These are phyloP conservation scores for Penicillium taxi DNA, from an alignment of 495 filamentous ascomycete genomes.

Conservation along the genomic window DNA sequence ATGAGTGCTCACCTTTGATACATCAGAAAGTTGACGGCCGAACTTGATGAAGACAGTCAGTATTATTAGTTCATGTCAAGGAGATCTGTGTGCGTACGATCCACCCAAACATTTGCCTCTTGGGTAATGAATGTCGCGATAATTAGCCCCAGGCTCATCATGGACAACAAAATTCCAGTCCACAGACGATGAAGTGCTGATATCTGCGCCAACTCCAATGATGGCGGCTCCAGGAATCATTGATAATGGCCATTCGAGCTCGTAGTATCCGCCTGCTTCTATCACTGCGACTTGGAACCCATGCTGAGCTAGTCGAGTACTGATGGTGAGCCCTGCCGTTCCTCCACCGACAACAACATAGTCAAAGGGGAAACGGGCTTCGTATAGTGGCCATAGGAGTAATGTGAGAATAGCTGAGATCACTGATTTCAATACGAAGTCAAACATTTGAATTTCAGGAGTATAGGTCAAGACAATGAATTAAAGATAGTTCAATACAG, in stretches of 20 bases:
- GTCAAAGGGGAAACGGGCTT: no score
- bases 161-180: constrained; percentile 45
- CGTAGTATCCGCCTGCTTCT: constrained; percentile 54
- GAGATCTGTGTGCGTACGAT: constrained; percentile 22
- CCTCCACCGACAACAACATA: constrained; percentile 49
- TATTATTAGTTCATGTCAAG: not conserved
- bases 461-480: no score
- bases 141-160: constrained; percentile 22
- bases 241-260: constrained; percentile 34
- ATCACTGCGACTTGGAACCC: constrained; percentile 37
- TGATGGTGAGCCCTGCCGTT: constrained; percentile 42
- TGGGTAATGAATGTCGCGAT: constrained; percentile 33
- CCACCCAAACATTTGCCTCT: constrained; percentile 33
- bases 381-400: no score
- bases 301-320: constrained; percentile 35
- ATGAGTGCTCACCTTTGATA: constrained; percentile 24
- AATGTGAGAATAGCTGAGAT: no score
- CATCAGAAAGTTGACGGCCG: constrained; percentile 29
- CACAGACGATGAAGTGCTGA: constrained; percentile 22
- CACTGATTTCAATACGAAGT: no score
- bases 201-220: constrained; percentile 27
- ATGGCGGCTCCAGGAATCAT: constrained; percentile 37
- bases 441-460: no score
- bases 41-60: constrained; percentile 10
- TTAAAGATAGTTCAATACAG: no score